phyloP scores from a whole-genome alignment of 148 eudicot species.

The Rhododendron vialii region DNA sequence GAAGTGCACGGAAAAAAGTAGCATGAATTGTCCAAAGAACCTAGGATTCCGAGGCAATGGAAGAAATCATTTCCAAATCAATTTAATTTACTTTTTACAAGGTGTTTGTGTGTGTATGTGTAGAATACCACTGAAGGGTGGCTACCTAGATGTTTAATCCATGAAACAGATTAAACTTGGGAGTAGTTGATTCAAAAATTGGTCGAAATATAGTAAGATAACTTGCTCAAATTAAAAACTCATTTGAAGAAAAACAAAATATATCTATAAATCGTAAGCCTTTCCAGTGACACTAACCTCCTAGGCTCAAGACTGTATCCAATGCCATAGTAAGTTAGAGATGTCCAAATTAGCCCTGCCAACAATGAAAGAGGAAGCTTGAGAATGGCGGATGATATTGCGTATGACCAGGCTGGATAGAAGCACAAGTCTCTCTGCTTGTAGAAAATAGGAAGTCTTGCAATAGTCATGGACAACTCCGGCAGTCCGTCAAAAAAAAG shows the following conservation, averaged over 20 bases:
- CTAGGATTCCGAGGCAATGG: conserved; percentile 14
- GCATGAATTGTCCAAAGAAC: conserved; percentile 68
- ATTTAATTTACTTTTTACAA: not conserved
- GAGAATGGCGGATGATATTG: conserved; percentile 65
- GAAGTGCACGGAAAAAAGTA: conserved; percentile 56
- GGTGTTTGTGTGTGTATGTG: not conserved
- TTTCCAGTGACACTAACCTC: conserved; percentile 43
- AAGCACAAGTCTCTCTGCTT: conserved; percentile 79
- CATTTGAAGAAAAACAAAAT: not conserved
- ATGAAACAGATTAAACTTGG: not conserved
- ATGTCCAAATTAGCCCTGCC: conserved; percentile 58
- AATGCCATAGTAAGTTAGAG: conserved; percentile 66
- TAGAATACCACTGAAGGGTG: not conserved
- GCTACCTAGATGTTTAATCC: not conserved
- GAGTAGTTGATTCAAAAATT: not conserved
- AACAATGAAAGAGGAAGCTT: conserved; percentile 69
- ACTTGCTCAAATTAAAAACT: not conserved
- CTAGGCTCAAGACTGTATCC: conserved; percentile 67
- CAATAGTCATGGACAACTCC: conserved; percentile 64
- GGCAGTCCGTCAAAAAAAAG: conserved; percentile 66
- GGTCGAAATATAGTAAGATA: not conserved
- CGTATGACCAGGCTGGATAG: conserved; percentile 91
- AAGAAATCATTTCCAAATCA: not conserved
- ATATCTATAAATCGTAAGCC: not conserved
- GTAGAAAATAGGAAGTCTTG: conserved; percentile 69